Percentiles rank a stretch among this genome's conserved stretches.
phyloP scores from a whole-genome alignment of 352 stramenopile genomes.

The Phytopythium chamaehyphon region DNA sequence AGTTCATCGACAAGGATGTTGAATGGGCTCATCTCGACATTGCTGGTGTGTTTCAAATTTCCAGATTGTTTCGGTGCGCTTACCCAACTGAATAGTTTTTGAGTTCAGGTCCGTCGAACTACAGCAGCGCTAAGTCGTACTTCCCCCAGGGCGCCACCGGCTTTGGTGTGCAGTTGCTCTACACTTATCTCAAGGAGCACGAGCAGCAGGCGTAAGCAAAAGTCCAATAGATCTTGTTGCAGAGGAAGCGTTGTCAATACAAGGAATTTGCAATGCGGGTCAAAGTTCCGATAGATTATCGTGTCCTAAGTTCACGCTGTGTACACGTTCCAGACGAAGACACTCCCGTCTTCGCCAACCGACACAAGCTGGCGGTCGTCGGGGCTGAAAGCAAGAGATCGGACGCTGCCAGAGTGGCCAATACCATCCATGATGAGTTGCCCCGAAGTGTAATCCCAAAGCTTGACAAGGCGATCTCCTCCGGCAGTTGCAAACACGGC shows the following conservation, averaged over 20 bases:
- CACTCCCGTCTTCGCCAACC: slow-evolving; percentile 87
- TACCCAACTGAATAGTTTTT: slow-evolving; percentile 1
- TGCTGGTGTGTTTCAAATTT: slow-evolving; percentile 33
- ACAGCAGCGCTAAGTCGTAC: slow-evolving; percentile 78
- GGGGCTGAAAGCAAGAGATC: slow-evolving; percentile 79
- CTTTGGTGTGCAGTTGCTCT: slow-evolving; percentile 87
- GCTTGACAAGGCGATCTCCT: slow-evolving; percentile 81
- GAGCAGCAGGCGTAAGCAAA: slow-evolving; percentile 37
- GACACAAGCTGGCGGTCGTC: slow-evolving; percentile 91
- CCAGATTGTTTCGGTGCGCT: not conserved
- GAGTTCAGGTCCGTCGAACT: slow-evolving; percentile 54
- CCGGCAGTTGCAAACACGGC: slow-evolving; percentile 87
- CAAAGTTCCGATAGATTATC: no score
- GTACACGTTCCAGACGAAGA: slow-evolving; percentile 94
- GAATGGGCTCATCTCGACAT: slow-evolving; percentile 90
- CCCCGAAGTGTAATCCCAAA: slow-evolving; percentile 75
- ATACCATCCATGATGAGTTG: slow-evolving; percentile 68
- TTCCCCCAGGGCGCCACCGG: slow-evolving; percentile 83
- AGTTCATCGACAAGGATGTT: slow-evolving; percentile 86
- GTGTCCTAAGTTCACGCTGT: slow-evolving; percentile 19
- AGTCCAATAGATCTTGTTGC: no score
- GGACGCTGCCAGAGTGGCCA: slow-evolving; percentile 76
- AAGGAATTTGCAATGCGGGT: not conserved
- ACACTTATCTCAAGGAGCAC: slow-evolving; percentile 80
- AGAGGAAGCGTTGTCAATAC: not conserved